Evolutionary conservation across 148 eudicot species (phyloP), one percentile per base, ranked within the genome.

Genomic region (Selenicereus undatus): DNA sequence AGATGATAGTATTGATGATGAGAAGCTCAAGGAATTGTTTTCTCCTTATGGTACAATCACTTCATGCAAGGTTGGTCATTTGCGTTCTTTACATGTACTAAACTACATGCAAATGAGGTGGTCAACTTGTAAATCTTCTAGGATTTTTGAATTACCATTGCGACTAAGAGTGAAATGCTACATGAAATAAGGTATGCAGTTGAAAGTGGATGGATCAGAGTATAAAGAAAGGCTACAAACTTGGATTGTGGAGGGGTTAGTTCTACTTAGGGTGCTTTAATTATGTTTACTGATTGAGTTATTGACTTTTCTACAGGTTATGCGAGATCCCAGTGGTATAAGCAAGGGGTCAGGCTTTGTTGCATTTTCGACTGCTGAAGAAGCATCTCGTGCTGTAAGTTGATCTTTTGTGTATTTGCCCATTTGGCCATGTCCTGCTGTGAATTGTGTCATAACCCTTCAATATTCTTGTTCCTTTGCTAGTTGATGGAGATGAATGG

Each of bases 341-440:
- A 96, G 98, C 84, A 91, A 86, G 85, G 98, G 99, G 42, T 92
- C 97, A 8, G 99, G 95, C 21, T 96, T 96, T 91, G 95, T 93
- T 83, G 91, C 99, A 58, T 96, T 93, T 85, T 87, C 98, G 30
- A 85, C 92, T 75, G 89, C 94, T 82, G 97, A 93, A 77, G 99
- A 93, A 81, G 98, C 99, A 74, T 88, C 98, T 73, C 90, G 91
- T 73, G 98, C 99, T 64, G 98, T 96, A 88, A 90, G 99, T 87
- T 74, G 18, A 62, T 80, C 27, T 72, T 76, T 20, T 64, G 65
- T 9, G 11, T 30, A 72, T 72, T 36, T 60, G 1, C 21, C n/a
- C 39, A 0, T 75, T 32, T 32, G n/a, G n/a, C n/a, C n/a, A n/a
- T n/a, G 62, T 27, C 27, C 3, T 75, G 60, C 29, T 48, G 77